Evolutionary conservation across 2,329 filamentous ascomycete genomes (phyloP), one percentile per base, ranked within the genome.

Genomic region (Aspergillus cejpii): DNA sequence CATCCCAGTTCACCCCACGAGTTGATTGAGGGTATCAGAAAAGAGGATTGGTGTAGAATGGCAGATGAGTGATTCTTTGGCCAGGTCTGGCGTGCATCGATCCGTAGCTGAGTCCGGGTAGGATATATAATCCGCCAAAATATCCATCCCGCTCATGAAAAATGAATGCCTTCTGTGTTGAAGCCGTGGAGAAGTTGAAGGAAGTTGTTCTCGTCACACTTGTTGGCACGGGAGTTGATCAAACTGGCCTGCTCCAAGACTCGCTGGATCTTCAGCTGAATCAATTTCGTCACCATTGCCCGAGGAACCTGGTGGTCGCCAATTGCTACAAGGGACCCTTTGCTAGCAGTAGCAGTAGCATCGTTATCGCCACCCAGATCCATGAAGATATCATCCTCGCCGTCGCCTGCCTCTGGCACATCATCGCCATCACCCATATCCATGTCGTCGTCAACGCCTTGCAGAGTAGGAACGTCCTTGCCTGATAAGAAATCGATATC

Each of bases 121-220:
- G n/a, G n/a, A n/a, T n/a, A n/a, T n/a, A 24, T 8, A 24, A 8
- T 24, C 23, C 23, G 8, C 23, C n/a, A 1, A 31, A 34, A 20
- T 15, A 12, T 17, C 10, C 7, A 11, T 17, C 5, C 23, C 10
- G 6, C 7, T 34, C 31, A 51, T 20, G 48, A 41, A 31, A 51
- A 46, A 27, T 48, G 48, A 3, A 52, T 45, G 17, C 50, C 54
- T 47, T 57, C 57, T 38, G 52, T 52, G 40, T 41, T 52, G 65
- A 94, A 92, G 0, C 84, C 83, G 58, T 74, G 77, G 41, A 92
- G 67, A 47, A 94, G 66, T 50, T 80, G 80, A 60, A 95, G 68
- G 60, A 94, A 95, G 58, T 94, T 88, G 37, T 84, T 88, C 69
- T 95, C 87, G 57, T 94, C 87, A 58, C 87, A 90, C 70, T 90